A percentile compares a stretch with the other conserved stretches of the same genome.
These are phyloP conservation scores for Boletus subcaerulescens DNA, from an alignment of 768 basidiomycete species.

Conservation along the genomic window DNA sequence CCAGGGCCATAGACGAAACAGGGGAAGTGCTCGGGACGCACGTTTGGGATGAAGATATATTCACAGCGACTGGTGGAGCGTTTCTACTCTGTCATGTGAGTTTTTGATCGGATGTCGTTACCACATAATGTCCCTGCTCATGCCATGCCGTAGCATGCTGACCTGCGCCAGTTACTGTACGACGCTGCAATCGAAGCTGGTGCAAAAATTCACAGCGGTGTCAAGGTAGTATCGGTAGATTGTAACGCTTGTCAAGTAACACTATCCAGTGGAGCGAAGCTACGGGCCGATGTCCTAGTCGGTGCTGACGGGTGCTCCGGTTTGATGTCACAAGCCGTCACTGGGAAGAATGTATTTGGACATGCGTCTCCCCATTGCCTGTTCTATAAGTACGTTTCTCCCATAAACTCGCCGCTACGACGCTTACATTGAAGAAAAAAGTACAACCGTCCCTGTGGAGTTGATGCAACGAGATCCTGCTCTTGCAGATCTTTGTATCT, in stretches of 20 bases:
- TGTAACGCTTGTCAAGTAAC: constrained; percentile 33
- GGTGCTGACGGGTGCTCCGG: constrained; percentile 60
- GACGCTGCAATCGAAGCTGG: constrained; percentile 47
- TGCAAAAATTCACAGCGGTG: constrained; percentile 43
- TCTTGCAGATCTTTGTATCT: constrained; percentile 32
- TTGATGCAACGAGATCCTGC: constrained; percentile 40
- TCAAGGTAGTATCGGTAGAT: constrained; percentile 37
- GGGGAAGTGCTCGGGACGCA: constrained; percentile 45
- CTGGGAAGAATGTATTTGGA: constrained; percentile 30
- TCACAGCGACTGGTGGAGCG: constrained; percentile 47
- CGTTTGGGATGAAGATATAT: constrained; percentile 45
- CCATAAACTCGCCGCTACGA: background rate
- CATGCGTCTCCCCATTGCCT: constrained; percentile 27
- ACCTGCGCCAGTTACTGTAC: constrained; percentile 47
- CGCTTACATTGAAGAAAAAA: constrained; percentile 14
- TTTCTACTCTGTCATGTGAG: constrained; percentile 50
- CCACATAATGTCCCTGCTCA: background rate
- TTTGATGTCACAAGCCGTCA: constrained; percentile 34
- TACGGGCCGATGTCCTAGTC: constrained; percentile 52
- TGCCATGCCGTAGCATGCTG: constrained; percentile 42
- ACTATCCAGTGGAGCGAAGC: constrained; percentile 39
- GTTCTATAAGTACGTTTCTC: constrained; percentile 43
- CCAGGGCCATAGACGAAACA: constrained; percentile 36
- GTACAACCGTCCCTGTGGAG: constrained; percentile 40
- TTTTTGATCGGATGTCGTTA: background rate